Conservation (phyloP, 2,329 filamentous ascomycete genomes). For the Venturia asperata region DNA sequence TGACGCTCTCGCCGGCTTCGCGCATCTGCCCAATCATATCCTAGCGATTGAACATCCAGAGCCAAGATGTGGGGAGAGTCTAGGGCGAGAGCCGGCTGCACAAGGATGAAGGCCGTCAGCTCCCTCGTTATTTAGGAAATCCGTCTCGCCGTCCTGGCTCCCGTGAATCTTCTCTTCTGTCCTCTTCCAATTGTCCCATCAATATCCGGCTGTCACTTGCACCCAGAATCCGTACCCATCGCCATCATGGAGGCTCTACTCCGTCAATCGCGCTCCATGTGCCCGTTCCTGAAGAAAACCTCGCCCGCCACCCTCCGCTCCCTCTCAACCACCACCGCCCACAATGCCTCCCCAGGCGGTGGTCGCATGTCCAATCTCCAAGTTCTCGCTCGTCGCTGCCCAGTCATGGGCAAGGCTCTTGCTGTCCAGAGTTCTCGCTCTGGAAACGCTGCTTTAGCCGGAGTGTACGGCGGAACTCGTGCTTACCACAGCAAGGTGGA, state of each 20-base stretch:
- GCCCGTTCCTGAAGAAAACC: constrained; percentile 93
- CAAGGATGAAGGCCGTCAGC: background rate
- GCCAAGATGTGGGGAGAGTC: constrained; percentile 2
- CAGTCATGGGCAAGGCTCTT: constrained; percentile 97
- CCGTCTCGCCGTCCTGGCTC: background rate
- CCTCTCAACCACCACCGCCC: constrained; percentile 66
- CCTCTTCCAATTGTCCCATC: background rate
- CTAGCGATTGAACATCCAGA: background rate
- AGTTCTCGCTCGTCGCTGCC: constrained; percentile 87
- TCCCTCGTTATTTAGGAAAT: background rate
- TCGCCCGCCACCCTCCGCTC: constrained; percentile 86
- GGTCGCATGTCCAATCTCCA: constrained; percentile 97
- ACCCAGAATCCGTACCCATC: background rate
- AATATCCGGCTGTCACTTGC: background rate
- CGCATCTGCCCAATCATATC: background rate
- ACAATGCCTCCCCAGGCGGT: constrained; percentile 66
- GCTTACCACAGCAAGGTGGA: constrained; percentile 45
- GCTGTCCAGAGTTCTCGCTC: constrained; percentile 64
- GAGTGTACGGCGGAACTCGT: constrained; percentile 43
- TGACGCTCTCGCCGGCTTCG: background rate
- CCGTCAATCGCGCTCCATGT: constrained; percentile 92
- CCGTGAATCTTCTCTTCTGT: too few species aligned
- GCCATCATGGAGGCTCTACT: constrained; percentile 79
- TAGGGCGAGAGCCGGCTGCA: background rate
- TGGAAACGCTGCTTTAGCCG: constrained; percentile 39